Conservation (phyloP, 1,284 basidiomycete genomes). For the Fistulina hepatica region DNA sequence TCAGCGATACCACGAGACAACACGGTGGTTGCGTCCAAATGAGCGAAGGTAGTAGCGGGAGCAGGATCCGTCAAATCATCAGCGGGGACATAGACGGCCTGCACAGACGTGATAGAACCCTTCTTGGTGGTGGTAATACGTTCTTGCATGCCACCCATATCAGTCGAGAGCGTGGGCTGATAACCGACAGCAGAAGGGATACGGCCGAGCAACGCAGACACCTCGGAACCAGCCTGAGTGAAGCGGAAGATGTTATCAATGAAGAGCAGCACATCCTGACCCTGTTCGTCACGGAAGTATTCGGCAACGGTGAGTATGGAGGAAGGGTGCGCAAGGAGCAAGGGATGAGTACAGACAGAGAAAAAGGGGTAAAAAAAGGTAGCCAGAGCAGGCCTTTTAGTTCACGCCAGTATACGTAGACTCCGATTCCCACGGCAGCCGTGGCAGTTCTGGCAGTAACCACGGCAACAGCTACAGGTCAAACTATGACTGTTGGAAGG, state of each 20-base stretch:
- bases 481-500: no score
- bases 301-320: constrained; percentile 98
- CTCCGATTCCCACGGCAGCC: no score
- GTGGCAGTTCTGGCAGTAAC: no score
- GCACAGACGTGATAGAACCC: constrained; percentile 98
- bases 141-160: constrained; percentile 99
- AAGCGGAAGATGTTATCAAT: constrained; percentile 99
- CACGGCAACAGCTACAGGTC: no score
- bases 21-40: constrained; percentile 99
- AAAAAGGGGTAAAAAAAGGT: no score
- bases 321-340: no score
- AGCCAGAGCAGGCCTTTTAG: no score
- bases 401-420: no score
- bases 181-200: constrained; percentile 99
- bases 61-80: constrained; percentile 99
- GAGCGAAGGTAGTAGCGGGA: constrained; percentile 98
- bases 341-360: no score
- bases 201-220: constrained; percentile 99
- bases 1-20: constrained; percentile 98
- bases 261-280: constrained; percentile 99
- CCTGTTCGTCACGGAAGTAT: constrained; percentile 99
- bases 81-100: constrained; percentile 98
- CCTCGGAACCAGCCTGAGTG: constrained; percentile 99
- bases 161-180: constrained; percentile 97
- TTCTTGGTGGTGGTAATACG: constrained; percentile 99